phyloP scores from a whole-genome alignment of 2,329 filamentous ascomycete genomes.

The Pseudocercospora musae region DNA sequence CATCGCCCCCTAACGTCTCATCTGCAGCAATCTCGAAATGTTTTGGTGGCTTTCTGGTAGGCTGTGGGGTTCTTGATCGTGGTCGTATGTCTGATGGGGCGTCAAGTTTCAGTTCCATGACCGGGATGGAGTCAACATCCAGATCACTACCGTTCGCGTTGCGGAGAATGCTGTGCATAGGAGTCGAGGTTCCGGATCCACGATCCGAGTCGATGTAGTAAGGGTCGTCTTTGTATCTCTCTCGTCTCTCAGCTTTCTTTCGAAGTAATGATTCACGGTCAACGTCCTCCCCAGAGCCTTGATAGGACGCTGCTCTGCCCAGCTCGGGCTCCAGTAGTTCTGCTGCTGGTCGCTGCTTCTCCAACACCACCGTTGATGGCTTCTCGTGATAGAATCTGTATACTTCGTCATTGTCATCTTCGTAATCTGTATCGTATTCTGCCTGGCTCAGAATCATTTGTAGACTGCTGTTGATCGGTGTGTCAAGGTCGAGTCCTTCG shows the following conservation, averaged over 20 bases:
- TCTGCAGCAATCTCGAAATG: constrained; percentile 48
- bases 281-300: constrained; percentile 53
- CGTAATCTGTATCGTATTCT: constrained; percentile 43
- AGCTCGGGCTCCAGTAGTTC: constrained; percentile 42
- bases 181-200: constrained; percentile 63
- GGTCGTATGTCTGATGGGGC: constrained; percentile 5
- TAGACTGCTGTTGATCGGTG: constrained; percentile 75
- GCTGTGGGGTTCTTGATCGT: constrained; percentile 15
- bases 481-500: constrained; percentile 71
- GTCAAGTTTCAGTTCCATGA: constrained; percentile 84
- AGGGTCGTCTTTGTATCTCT: constrained; percentile 86
- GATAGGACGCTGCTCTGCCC: constrained; percentile 40
- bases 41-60: constrained; percentile 32
- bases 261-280: constrained; percentile 72
- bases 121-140: constrained; percentile 91
- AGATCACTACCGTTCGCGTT: constrained; percentile 71
- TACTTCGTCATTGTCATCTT: constrained; percentile 44
- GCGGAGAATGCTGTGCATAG: constrained; percentile 69
- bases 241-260: constrained; percentile 70
- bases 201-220: constrained; percentile 72
- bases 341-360: constrained; percentile 37
- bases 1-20: constrained; percentile 45
- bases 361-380: constrained; percentile 25
- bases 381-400: constrained; percentile 47
- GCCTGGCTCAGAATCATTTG: constrained; percentile 59